Base-by-base conservation (phyloP, 2,329 filamentous ascomycete genomes). In the Xylariaceae sp. region DNA sequence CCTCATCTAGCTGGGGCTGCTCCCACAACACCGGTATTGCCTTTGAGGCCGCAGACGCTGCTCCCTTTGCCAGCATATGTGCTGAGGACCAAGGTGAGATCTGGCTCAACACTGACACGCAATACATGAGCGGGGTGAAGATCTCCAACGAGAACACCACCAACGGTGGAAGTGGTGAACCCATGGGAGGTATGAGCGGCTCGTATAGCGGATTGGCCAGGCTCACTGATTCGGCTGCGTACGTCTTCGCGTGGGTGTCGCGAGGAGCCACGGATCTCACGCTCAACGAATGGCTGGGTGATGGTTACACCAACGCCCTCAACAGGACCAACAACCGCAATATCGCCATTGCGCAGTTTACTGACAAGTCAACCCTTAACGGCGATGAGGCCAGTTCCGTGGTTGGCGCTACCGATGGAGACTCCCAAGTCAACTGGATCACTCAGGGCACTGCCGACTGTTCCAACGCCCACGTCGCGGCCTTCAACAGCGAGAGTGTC, bases 21-120 rank as follows among this genome's bases (percentile, higher is more conserved):
- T 81, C 77, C 6, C 81, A 85, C 73, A 86, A 86, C 69, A 84
- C 81, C 1, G 82, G 82, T 50, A 85, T 86, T 50, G 81, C 80
- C 6, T 77, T 86, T 48, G 82, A 84, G 63, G 80, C 76, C 16
- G 80, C 82, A 17, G 80, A 83, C 45, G 75, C 72, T 13, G 71
- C 77, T 16, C 82, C 82, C 4, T 85, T 81, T 54, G 79, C 81
- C 18, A 79, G 74, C 47, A 71, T 84, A 53, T 84, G 81, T 59
- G 77, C 82, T 16, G 81, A 84, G 59, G 82, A 85, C 57, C 81
- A 85, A 63, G 82, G 82, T 18, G 78, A 75, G 40, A 82, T 86
- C 67, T 85, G 82, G 82, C 71, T 85, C 45, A 86, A 86, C 71
- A 84, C 81, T 18, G 74, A 79, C 50, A 77, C 74, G 2, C 78